These are phyloP conservation scores for Agaricus sinodeliciosus DNA, from an alignment of 768 basidiomycete species.

Conservation along the genomic window DNA sequence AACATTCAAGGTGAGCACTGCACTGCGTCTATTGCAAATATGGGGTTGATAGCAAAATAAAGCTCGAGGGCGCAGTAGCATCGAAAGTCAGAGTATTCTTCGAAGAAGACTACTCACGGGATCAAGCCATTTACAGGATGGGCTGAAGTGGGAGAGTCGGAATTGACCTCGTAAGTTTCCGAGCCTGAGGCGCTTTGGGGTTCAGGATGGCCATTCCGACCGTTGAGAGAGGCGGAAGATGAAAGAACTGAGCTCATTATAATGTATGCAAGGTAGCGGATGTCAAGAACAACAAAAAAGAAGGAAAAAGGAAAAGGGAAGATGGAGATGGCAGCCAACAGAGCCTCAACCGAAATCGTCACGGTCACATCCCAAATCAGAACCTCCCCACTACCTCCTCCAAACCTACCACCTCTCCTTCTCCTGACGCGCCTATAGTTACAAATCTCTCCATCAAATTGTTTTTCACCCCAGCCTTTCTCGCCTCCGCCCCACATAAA, in stretches of 20 bases:
- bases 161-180: constrained; percentile 26
- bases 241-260: constrained; percentile 33
- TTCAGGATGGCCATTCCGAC: constrained; percentile 43
- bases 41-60: constrained; percentile 3
- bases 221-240: constrained; percentile 42
- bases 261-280: constrained; percentile 9
- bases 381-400: constrained; percentile 12
- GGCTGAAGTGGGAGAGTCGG: constrained; percentile 31
- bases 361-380: constrained; percentile 6
- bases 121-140: constrained; percentile 51
- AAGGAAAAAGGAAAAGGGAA: neutral
- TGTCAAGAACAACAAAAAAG: constrained; percentile 12
- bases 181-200: constrained; percentile 30
- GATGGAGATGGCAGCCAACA: constrained; percentile 9
- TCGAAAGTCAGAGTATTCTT: neutral
- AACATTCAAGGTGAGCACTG: constrained; percentile 12
- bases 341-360: constrained; percentile 3
- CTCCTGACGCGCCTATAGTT: constrained; percentile 29
- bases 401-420: constrained; percentile 32
- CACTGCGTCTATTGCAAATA: neutral
- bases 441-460: constrained; percentile 61
- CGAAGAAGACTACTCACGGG: constrained; percentile 39
- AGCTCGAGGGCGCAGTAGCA: constrained; percentile 6
- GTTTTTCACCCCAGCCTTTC: constrained; percentile 29
- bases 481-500: constrained; percentile 39